Percentiles rank a stretch among this genome's conserved stretches.
Conservation (phyloP, 1,284 basidiomycete genomes). For the Heterobasidion occidentale region DNA sequence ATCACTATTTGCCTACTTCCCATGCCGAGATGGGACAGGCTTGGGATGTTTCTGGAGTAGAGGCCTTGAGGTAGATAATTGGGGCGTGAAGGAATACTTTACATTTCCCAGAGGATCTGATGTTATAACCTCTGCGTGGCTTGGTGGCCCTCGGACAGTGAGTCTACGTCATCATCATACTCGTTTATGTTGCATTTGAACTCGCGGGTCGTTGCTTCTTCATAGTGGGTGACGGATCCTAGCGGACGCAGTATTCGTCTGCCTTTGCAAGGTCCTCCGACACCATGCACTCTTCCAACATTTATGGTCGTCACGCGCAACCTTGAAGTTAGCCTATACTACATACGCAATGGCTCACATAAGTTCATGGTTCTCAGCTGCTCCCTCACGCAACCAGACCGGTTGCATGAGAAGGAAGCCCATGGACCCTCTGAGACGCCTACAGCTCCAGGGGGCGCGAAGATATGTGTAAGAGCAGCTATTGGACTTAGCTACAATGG, state of each 20-base stretch:
- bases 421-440: conserved; percentile 20
- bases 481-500: conserved; percentile 62
- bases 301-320: conserved; percentile 52
- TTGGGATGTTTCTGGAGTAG: conserved; percentile 61
- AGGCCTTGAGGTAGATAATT: conserved; percentile 47
- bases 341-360: conserved; percentile 32
- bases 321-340: conserved; percentile 41
- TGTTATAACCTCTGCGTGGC: conserved; percentile 56
- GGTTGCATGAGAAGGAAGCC: conserved; percentile 19
- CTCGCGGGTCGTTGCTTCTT: not conserved
- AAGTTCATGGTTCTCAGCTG: conserved; percentile 37
- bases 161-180: conserved; percentile 7
- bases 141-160: conserved; percentile 53
- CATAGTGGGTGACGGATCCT: conserved; percentile 41
- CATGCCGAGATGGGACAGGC: conserved; percentile 44
- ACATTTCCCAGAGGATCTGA: conserved; percentile 40
- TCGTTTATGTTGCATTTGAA: not conserved
- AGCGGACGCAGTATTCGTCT: conserved; percentile 36
- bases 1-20: conserved; percentile 64
- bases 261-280: conserved; percentile 43
- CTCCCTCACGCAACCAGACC: conserved; percentile 29
- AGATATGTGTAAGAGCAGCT: conserved; percentile 49
- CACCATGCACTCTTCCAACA: conserved; percentile 39
- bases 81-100: conserved; percentile 57
- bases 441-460: conserved; percentile 33